Evolutionary conservation across 192 early-diverging fungal genomes (phyloP).

Genomic region (Thoreauomyces humboldtii): DNA sequence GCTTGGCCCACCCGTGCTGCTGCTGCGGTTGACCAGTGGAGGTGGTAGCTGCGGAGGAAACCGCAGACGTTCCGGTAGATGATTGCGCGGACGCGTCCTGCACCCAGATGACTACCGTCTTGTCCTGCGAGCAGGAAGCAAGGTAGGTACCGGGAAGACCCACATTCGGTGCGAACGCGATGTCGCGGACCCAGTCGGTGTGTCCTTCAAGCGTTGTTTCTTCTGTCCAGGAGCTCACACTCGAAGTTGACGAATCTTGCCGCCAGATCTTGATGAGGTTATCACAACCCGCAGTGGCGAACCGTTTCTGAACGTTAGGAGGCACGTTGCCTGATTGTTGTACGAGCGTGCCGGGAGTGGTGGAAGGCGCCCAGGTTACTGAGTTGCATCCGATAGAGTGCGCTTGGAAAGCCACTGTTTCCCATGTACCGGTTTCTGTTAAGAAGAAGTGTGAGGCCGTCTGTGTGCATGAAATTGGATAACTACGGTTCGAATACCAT

Average conservation of each 20-base stretch:
- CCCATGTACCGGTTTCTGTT: slow-evolving; percentile 85
- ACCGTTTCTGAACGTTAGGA: slow-evolving; percentile 73
- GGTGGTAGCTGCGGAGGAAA: slow-evolving; percentile 11
- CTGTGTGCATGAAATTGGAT: no score
- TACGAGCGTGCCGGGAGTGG: slow-evolving; percentile 71
- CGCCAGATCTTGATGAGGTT: slow-evolving; percentile 95
- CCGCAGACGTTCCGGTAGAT: no score
- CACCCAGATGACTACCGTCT: slow-evolving; percentile 93
- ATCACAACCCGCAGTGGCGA: slow-evolving; percentile 94
- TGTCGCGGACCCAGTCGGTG: slow-evolving; percentile 97
- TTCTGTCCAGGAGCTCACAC: slow-evolving; percentile 64
- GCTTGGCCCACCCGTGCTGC: slow-evolving; percentile 64
- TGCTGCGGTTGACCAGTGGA: slow-evolving; percentile 1
- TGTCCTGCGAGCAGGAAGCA: slow-evolving; percentile 95
- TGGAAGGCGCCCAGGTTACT: slow-evolving; percentile 92
- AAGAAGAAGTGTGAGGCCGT: no score
- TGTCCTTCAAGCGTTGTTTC: slow-evolving; percentile 83
- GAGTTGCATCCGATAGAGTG: slow-evolving; percentile 90
- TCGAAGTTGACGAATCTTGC: slow-evolving; percentile 19
- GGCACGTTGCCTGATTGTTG: slow-evolving; percentile 53
- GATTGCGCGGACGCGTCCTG: slow-evolving; percentile 75
- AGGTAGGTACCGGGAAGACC: slow-evolving; percentile 86
- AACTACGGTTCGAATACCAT: no score
- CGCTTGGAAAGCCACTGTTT: slow-evolving; percentile 71
- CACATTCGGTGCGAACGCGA: slow-evolving; percentile 94